These are phyloP conservation scores for Bretziella fagacearum DNA, from an alignment of 2,329 filamentous ascomycete genomes.

Conservation along the genomic window DNA sequence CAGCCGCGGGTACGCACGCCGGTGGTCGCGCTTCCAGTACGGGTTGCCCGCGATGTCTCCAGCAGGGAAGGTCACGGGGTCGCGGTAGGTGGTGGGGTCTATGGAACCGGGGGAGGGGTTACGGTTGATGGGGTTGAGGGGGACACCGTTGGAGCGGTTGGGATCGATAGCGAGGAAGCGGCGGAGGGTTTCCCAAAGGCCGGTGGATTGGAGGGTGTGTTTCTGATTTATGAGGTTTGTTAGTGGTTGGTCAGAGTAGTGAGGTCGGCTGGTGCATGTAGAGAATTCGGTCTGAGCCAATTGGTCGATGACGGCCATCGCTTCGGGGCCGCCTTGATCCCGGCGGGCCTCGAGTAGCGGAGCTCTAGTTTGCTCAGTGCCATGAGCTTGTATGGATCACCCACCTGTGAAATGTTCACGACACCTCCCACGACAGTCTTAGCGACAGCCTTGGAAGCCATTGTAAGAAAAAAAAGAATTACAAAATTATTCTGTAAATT, in stretches of 20 bases:
- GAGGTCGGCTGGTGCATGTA: too few species aligned
- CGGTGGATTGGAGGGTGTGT: conserved; percentile 82
- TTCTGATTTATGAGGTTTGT: too few species aligned
- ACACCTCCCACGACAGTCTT: conserved; percentile 35
- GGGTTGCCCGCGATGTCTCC: conserved; percentile 24
- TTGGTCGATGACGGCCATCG: too few species aligned
- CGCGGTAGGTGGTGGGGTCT: conserved; percentile 24
- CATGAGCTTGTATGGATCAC: too few species aligned
- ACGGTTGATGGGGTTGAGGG: conserved; percentile 83
- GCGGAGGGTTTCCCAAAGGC: conserved; percentile 75
- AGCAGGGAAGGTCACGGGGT: conserved; percentile 38
- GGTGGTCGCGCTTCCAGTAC: conserved; percentile 74
- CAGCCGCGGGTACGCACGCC: conserved; percentile 64
- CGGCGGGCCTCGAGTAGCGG: too few species aligned
- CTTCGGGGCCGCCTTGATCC: too few species aligned
- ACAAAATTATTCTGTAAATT: conserved; percentile 15
- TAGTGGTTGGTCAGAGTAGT: too few species aligned
- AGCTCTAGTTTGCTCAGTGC: too few species aligned
- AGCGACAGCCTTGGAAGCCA: conserved; percentile 44
- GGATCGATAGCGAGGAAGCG: conserved; percentile 65
- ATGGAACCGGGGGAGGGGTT: conserved; percentile 45
- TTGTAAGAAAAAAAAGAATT: too few species aligned
- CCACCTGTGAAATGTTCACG: conserved; percentile 43
- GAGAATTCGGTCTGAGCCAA: too few species aligned
- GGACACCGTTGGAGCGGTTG: conserved; percentile 77